A percentile compares a stretch with the other conserved stretches of the same genome.
Evolutionary conservation across 2,329 filamentous ascomycete genomes (phyloP).

Genomic region (Phoma herbarum): DNA sequence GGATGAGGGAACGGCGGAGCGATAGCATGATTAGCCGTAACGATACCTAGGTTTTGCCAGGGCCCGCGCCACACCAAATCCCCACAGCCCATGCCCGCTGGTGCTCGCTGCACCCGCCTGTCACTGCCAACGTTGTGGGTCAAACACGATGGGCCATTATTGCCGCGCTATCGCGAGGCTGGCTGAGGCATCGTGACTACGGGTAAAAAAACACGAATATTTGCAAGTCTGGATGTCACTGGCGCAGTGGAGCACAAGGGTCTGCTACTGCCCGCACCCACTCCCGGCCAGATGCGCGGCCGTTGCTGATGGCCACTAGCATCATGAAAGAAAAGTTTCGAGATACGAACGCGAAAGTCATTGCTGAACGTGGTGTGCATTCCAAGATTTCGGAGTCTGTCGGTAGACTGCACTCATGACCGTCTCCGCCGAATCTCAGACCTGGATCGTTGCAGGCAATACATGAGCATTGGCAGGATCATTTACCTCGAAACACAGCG

Average conservation of each 20-base stretch:
- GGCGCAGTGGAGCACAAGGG: background rate
- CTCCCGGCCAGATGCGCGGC: background rate
- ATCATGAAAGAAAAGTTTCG: background rate
- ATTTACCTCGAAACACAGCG: conserved; percentile 3
- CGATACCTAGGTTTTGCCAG: conserved; percentile 3
- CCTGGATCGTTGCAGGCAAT: background rate
- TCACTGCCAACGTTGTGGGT: conserved; percentile 15
- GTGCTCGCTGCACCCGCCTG: conserved; percentile 5
- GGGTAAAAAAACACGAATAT: background rate
- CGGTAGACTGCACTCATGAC: too few relatives aligned
- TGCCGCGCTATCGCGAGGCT: background rate
- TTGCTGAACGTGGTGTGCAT: too few relatives aligned
- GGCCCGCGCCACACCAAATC: background rate
- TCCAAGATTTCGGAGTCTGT: background rate
- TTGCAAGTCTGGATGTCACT: background rate
- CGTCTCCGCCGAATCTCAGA: background rate
- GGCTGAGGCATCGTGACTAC: conserved; percentile 3
- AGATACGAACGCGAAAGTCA: background rate
- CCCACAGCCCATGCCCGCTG: background rate
- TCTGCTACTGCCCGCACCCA: background rate
- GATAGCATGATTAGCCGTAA: conserved; percentile 17
- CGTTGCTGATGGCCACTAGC: background rate
- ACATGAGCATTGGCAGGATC: background rate
- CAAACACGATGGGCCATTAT: conserved; percentile 1
- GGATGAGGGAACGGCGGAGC: conserved; percentile 10